Evolutionary conservation across 1,284 basidiomycete genomes (phyloP).

Genomic region (Fomitopsis schrenkii): DNA sequence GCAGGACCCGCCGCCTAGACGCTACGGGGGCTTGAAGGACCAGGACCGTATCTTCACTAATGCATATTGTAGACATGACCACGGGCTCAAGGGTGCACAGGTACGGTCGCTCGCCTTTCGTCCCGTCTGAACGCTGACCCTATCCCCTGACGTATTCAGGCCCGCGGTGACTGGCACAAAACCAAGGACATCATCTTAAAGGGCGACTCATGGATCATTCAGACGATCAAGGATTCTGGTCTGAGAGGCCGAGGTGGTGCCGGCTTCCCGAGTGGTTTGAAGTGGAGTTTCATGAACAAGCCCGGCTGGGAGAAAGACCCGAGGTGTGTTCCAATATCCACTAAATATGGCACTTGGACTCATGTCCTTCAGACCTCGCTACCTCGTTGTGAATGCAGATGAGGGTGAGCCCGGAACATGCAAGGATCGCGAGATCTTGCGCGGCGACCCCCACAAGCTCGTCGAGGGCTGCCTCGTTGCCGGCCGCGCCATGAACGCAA

Average conservation of each 20-base stretch:
- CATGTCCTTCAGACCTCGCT: constrained; percentile 66
- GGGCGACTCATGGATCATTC: constrained; percentile 97
- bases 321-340: constrained; percentile 43
- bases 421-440: constrained; percentile 98
- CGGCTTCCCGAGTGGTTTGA: constrained; percentile 95
- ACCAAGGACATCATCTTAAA: constrained; percentile 96
- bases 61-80: constrained; percentile 80
- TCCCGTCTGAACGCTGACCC: not conserved
- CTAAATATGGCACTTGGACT: not conserved
- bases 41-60: constrained; percentile 95
- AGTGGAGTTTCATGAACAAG: constrained; percentile 99
- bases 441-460: constrained; percentile 97
- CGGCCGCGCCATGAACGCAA: constrained; percentile 98
- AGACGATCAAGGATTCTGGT: constrained; percentile 94
- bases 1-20: constrained; percentile 76
- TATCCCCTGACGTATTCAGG: constrained; percentile 34
- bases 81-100: constrained; percentile 85
- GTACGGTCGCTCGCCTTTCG: constrained; percentile 35
- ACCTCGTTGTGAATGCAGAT: constrained; percentile 97
- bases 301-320: constrained; percentile 96
- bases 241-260: constrained; percentile 96
- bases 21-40: constrained; percentile 89
- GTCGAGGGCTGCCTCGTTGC: constrained; percentile 97
- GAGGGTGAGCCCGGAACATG: constrained; percentile 99
- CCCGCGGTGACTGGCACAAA: constrained; percentile 95